Conservation (phyloP, 352 stramenopile species). For the Pythium aphanidermatum region DNA sequence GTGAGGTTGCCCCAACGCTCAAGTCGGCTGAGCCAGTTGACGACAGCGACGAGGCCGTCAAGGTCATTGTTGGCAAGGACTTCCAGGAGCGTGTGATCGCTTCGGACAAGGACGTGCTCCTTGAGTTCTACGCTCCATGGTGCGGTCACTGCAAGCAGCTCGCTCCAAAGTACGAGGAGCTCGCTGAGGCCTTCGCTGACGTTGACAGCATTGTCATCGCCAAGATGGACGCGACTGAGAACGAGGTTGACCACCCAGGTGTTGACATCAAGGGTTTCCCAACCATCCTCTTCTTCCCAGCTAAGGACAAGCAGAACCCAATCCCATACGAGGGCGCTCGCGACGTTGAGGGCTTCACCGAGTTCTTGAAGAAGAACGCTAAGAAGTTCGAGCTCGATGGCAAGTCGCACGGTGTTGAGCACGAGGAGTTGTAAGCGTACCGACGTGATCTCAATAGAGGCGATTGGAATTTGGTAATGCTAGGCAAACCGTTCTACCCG, state of each 20-base stretch:
- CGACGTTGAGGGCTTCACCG: slow-evolving; percentile 77
- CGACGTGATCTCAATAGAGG: background rate
- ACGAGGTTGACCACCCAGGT: slow-evolving; percentile 90
- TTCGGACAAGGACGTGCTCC: slow-evolving; percentile 81
- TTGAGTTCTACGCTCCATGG: slow-evolving; percentile 80
- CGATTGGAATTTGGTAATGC: too few relatives aligned
- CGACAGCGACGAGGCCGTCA: slow-evolving; percentile 85
- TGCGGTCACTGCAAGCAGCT: slow-evolving; percentile 83
- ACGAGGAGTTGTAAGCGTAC: slow-evolving; percentile 52
- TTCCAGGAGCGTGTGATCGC: slow-evolving; percentile 89
- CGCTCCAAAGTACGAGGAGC: slow-evolving; percentile 87
- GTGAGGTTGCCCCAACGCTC: slow-evolving; percentile 83
- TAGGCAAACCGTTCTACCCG: too few relatives aligned
- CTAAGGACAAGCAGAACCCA: slow-evolving; percentile 83
- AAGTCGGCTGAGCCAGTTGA: slow-evolving; percentile 91
- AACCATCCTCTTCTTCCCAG: slow-evolving; percentile 94
- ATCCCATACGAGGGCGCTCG: slow-evolving; percentile 80
- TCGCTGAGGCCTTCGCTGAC: slow-evolving; percentile 84
- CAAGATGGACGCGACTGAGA: slow-evolving; percentile 95
- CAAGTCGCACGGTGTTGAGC: slow-evolving; percentile 46
- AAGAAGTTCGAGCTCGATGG: slow-evolving; percentile 76
- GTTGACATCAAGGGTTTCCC: slow-evolving; percentile 93
- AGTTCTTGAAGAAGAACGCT: slow-evolving; percentile 87
- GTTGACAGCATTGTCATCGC: slow-evolving; percentile 91
- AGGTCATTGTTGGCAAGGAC: slow-evolving; percentile 90